Percentiles rank a stretch among this genome's conserved stretches.
These are phyloP conservation scores for Alternaria dauci DNA, from an alignment of 2,329 filamentous ascomycete species.

Conservation along the genomic window DNA sequence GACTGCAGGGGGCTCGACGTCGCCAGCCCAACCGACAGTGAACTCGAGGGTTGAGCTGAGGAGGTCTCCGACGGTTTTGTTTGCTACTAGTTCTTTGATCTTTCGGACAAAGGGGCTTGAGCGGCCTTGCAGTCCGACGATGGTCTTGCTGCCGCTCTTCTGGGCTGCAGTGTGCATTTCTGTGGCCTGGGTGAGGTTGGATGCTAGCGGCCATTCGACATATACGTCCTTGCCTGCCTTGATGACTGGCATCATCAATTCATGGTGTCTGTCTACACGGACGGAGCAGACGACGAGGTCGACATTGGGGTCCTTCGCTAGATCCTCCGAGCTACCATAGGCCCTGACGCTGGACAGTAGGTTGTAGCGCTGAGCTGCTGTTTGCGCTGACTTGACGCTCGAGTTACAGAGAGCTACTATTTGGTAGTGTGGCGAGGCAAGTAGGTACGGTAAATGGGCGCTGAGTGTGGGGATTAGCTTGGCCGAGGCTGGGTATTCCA, in stretches of 20 bases:
- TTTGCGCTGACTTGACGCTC: neutral
- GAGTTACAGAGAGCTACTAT: slow-evolving; percentile 46
- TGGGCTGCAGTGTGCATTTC: neutral
- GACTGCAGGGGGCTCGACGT: neutral
- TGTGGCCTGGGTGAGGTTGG: neutral
- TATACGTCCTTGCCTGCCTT: neutral
- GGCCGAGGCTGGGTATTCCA: neutral
- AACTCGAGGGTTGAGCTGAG: neutral
- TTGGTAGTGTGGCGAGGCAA: neutral
- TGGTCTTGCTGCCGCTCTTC: neutral
- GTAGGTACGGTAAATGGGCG: neutral
- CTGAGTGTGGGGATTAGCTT: neutral
- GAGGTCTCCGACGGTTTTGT: neutral
- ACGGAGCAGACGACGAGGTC: neutral
- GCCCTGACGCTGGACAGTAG: neutral
- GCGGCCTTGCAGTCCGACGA: neutral
- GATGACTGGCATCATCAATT: neutral
- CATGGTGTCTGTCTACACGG: neutral
- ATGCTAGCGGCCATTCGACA: neutral
- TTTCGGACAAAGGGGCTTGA: neutral
- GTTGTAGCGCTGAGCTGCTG: neutral
- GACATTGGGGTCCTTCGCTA: neutral
- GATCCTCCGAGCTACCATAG: neutral
- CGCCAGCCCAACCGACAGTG: neutral
- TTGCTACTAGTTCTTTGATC: neutral